phyloP scores from a whole-genome alignment of 805 yeast genomes.

The Scheffersomyces stipitis region DNA sequence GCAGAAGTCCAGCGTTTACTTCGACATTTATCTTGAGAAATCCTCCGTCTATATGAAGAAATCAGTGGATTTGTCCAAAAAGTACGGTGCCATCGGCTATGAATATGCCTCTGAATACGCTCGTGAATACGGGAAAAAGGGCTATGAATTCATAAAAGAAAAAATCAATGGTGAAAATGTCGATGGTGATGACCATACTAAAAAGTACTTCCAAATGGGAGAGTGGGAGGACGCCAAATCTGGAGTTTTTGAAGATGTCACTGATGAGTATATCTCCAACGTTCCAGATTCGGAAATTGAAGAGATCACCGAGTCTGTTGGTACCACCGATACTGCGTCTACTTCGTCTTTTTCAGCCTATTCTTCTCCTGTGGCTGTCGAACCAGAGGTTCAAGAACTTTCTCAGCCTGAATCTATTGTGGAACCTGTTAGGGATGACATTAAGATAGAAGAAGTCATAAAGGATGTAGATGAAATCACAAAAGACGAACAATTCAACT shows the following conservation, averaged over 20 bases:
- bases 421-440: too few species aligned
- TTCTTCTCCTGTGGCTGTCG: too few species aligned
- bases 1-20: neutral
- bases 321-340: conserved; percentile 1
- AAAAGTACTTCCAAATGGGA: conserved; percentile 21
- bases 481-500: conserved; percentile 11
- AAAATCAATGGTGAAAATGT: conserved; percentile 23
- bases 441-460: conserved; percentile 15
- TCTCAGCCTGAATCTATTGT: too few species aligned
- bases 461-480: conserved; percentile 15
- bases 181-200: conserved; percentile 21
- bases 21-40: neutral
- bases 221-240: conserved; percentile 16
- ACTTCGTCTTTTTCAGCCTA: conserved; percentile 1
- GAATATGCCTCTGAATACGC: conserved; percentile 16
- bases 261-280: conserved; percentile 2
- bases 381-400: too few species aligned
- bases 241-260: neutral
- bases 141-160: conserved; percentile 26
- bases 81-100: conserved; percentile 18
- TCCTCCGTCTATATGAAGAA: conserved; percentile 3
- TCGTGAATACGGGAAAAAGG: conserved; percentile 21
- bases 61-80: conserved; percentile 16
- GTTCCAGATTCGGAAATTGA: conserved; percentile 2
- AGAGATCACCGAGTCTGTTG: neutral